Evolutionary conservation across 768 basidiomycete species (phyloP).

Genomic region (Epithele typhae): DNA sequence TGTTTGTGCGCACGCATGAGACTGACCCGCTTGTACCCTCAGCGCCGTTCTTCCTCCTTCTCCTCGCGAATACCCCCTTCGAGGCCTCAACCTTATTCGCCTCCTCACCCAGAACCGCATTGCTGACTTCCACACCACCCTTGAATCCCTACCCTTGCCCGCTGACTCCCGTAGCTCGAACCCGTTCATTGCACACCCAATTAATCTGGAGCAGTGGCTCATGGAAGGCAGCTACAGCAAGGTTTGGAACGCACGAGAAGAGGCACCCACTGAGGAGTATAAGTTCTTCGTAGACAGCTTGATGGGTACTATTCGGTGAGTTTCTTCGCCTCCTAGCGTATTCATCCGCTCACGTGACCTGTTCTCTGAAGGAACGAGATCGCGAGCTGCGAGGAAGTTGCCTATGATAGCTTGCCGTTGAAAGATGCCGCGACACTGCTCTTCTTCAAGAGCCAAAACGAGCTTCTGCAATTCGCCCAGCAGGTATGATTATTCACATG

Average conservation of each 20-base stretch:
- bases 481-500: slow-evolving; percentile 46
- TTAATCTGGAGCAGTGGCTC: slow-evolving; percentile 92
- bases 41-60: slow-evolving; percentile 78
- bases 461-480: slow-evolving; percentile 79
- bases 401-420: slow-evolving; percentile 87
- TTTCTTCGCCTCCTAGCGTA: slow-evolving; percentile 1
- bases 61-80: slow-evolving; percentile 80
- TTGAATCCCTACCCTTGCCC: slow-evolving; percentile 79
- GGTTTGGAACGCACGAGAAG: slow-evolving; percentile 92
- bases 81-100: slow-evolving; percentile 91
- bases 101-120: slow-evolving; percentile 94
- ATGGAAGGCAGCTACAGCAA: slow-evolving; percentile 99
- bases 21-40: neutral
- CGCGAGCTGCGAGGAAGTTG: slow-evolving; percentile 91
- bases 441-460: slow-evolving; percentile 83
- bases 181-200: slow-evolving; percentile 76
- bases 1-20: too few relatives aligned
- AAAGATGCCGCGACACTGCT: slow-evolving; percentile 87
- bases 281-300: slow-evolving; percentile 90
- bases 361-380: slow-evolving; percentile 76
- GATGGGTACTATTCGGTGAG: slow-evolving; percentile 88
- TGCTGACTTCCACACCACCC: slow-evolving; percentile 94
- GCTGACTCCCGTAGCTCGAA: slow-evolving; percentile 66
- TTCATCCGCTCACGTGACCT: too few relatives aligned
- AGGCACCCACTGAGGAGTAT: slow-evolving; percentile 92